Evolutionary conservation across 805 yeast species (phyloP).

Genomic region (Cyberlindnera maritima): DNA sequence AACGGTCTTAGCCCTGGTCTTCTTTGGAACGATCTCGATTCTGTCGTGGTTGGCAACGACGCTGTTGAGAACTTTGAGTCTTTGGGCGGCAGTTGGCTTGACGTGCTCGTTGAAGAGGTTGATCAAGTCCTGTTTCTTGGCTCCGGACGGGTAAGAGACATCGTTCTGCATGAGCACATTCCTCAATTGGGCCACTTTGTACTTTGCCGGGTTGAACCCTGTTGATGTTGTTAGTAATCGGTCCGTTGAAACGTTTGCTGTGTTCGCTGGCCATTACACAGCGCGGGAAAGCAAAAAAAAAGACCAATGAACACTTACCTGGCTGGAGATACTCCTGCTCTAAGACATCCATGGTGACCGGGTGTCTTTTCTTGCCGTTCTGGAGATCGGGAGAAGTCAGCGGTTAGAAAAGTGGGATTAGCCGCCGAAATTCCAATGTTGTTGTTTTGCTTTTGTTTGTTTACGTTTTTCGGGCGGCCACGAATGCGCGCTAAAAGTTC

Average conservation of each 20-base stretch:
- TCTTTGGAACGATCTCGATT: slow-evolving; percentile 36
- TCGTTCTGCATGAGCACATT: slow-evolving; percentile 59
- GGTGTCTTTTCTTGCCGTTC: too few relatives aligned
- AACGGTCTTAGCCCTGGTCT: slow-evolving; percentile 4
- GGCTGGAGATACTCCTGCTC: slow-evolving; percentile 38
- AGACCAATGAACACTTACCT: too few relatives aligned
- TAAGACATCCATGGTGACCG: slow-evolving; percentile 31
- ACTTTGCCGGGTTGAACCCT: slow-evolving; percentile 57
- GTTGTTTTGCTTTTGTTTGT: slow-evolving; percentile 2
- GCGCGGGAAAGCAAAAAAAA: too few relatives aligned
- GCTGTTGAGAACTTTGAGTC: slow-evolving; percentile 33
- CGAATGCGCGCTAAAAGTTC: not conserved
- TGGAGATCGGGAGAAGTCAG: too few relatives aligned
- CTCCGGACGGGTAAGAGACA: slow-evolving; percentile 57
- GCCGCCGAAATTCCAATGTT: not conserved
- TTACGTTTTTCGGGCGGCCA: not conserved
- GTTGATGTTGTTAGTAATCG: slow-evolving; percentile 31
- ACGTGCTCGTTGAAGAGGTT: slow-evolving; percentile 55
- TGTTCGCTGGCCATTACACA: too few relatives aligned
- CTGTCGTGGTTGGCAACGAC: slow-evolving; percentile 35
- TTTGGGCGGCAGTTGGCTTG: slow-evolving; percentile 43
- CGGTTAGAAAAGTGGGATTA: not conserved
- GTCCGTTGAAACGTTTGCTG: not conserved
- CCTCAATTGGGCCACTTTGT: slow-evolving; percentile 70
- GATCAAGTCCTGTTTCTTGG: slow-evolving; percentile 67